Base-by-base conservation (phyloP, 371 early-diverging fungal genomes). In the Phascolomyces articulosus region DNA sequence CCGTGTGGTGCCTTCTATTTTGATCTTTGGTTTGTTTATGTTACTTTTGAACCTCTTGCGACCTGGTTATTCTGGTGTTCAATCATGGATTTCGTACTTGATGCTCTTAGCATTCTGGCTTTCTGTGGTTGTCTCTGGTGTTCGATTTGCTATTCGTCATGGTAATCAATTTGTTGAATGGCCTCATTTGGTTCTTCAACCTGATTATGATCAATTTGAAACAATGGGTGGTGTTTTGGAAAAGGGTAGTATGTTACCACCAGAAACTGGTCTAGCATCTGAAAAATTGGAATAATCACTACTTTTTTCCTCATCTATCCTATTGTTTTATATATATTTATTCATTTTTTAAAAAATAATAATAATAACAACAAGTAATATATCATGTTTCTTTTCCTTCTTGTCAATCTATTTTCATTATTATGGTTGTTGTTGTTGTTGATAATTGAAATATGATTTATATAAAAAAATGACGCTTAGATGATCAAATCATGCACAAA, bases 1-100 rank as follows among this genome's bases (percentile, higher is more conserved):
- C 11, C 83, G 83, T 55, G 80, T 79, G 51, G 80, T 78, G 3
- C 83, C 83, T 53, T 75, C 70, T 21, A 75, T 83, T 44, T 53
- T 80, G 38, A 8, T 77, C 4, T 83, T 80, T 69, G 77, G 79
- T 29, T 49, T 80, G 26, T 68, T 80, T 16, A 83, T 83, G 83
- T 70, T 83, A 24, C 48, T 75, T 15, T 61, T 78, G 23, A 77
- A 78, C 51, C 34, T 83, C 13, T 27, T 80, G 34, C 73, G 71
- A 24, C 80, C 80, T 13, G 66, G 61, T 21, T 71, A 70, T 44
- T 75, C 77, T 34, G 79, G 80, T 13, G 71, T 73, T 40, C 60
- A 72, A 24, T 74, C 79, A 0, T 63, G 64, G 44, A 58, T 64
- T 1, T 63, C 77, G 0, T 83, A 79, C 40, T 40, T 83, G 16